Evolutionary conservation across 2,329 filamentous ascomycete genomes (phyloP), one percentile per base, ranked within the genome.

Genomic region (Talaromyces sp.): DNA sequence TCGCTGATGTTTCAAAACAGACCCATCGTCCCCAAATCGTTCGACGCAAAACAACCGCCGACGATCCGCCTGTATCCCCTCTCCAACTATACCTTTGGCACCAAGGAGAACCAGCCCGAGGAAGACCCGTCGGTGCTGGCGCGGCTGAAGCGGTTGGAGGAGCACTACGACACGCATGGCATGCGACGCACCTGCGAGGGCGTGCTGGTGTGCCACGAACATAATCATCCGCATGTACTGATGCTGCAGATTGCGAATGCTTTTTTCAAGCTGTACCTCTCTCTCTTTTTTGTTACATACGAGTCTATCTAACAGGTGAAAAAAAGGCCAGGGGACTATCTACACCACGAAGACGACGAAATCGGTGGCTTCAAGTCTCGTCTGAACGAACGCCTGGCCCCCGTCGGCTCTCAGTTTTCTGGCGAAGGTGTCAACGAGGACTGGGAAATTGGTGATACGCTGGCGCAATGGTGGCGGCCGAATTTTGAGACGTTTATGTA

Each of bases 401-500:
- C 95, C 1, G 91, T 95, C n/a, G 92, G 92, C 59, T 88, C 89
- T 56, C 87, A 89, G 65, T 88, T 89, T 69, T 83, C 91, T 30
- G 90, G 92, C 64, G 90, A 96, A 76, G 91, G 90, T 56, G 91
- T 95, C 69, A 93, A 94, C 74, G 90, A 91, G 66, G 92, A 96
- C 73, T 99, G 95, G 95, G 85, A 96, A 75, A 87, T 99, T 68
- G 92, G 91, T 69, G 95, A 98, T 75, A 96, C 93, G 56, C 83
- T 99, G 61, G 94, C 95, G 59, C 93, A 97, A 79, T 99, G 95
- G 95, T 99, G 94, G 92, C 85, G 95, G 62, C 95, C 95, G 59
- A 99, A 98, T 81, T 97, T 98, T 75, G 95, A 99, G 82, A 98
- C 95, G 2, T 98, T 98, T 83, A 97, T 99, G 92, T 99, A 99